These are phyloP conservation scores for Laetiporus sulphureus DNA, from an alignment of 1,284 basidiomycete genomes.

Conservation along the genomic window DNA sequence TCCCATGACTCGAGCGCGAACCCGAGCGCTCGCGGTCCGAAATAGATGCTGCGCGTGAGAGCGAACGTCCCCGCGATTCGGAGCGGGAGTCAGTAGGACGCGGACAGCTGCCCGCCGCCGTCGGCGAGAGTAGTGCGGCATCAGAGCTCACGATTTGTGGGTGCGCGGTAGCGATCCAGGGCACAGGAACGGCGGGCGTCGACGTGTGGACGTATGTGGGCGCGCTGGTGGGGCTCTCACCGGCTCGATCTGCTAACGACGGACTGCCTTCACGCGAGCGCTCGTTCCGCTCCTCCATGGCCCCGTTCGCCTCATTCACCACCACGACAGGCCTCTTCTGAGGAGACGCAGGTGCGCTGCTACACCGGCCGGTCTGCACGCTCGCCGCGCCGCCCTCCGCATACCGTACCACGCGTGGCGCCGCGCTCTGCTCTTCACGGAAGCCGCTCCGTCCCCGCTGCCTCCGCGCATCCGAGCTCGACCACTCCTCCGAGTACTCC, in stretches of 20 bases:
- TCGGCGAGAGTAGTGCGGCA: no score
- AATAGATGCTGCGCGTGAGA: slow-evolving; percentile 42
- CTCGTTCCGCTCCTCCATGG: slow-evolving; percentile 28
- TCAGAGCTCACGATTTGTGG: no score
- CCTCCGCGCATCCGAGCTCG: slow-evolving; percentile 11
- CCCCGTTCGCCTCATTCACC: slow-evolving; percentile 28
- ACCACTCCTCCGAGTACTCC: slow-evolving; percentile 28
- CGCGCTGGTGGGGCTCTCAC: slow-evolving; percentile 6
- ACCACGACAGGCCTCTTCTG: slow-evolving; percentile 24
- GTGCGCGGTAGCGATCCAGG: slow-evolving; percentile 15
- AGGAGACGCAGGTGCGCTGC: slow-evolving; percentile 5
- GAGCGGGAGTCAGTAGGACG: slow-evolving; percentile 26
- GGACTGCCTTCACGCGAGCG: slow-evolving; percentile 21
- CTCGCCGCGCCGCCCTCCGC: slow-evolving; percentile 20
- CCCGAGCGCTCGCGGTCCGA: slow-evolving; percentile 39
- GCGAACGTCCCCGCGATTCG: slow-evolving; percentile 42
- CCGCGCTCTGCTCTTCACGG: slow-evolving; percentile 9
- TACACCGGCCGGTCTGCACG: slow-evolving; percentile 22
- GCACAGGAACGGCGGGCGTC: slow-evolving; percentile 15
- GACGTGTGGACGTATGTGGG: slow-evolving; percentile 11
- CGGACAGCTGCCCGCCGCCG: slow-evolving; percentile 22
- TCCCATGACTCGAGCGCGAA: slow-evolving; percentile 26
- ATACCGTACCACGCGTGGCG: slow-evolving; percentile 18
- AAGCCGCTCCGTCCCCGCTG: no score
- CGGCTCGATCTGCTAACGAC: slow-evolving; percentile 2